A percentile compares a stretch with the other conserved stretches of the same genome.
Evolutionary conservation across 352 stramenopile species (phyloP).

Genomic region (Pythium volutum): DNA sequence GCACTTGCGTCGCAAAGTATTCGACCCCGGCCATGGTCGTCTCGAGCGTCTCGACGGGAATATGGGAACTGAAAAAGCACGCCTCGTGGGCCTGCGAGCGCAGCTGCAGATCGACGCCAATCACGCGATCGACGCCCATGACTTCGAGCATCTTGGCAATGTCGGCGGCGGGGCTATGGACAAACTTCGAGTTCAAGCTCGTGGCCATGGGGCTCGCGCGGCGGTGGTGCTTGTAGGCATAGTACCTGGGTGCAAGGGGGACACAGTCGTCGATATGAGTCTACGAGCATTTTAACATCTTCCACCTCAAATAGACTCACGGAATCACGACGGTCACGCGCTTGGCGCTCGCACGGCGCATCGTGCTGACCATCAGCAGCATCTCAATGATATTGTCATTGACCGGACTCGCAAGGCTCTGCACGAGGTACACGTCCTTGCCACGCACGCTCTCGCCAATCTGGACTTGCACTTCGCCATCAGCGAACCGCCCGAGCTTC

Average conservation of each 20-base stretch:
- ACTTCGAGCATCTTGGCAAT: slow-evolving; percentile 93
- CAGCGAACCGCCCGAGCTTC: slow-evolving; percentile 88
- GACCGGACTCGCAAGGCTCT: slow-evolving; percentile 89
- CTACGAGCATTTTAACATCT: background rate
- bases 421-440: slow-evolving; percentile 94
- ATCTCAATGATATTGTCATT: slow-evolving; percentile 96
- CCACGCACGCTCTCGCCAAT: slow-evolving; percentile 91
- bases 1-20: slow-evolving; percentile 89
- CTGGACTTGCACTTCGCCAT: slow-evolving; percentile 92
- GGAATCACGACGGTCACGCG: slow-evolving; percentile 93
- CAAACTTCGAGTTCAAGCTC: slow-evolving; percentile 91
- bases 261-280: background rate
- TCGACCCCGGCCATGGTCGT: slow-evolving; percentile 89
- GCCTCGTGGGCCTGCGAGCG: slow-evolving; percentile 86
- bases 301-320: slow-evolving; percentile 33
- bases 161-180: slow-evolving; percentile 83
- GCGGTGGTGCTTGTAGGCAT: slow-evolving; percentile 92
- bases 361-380: slow-evolving; percentile 93
- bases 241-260: slow-evolving; percentile 50
- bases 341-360: slow-evolving; percentile 92
- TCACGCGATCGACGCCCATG: slow-evolving; percentile 93
- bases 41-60: slow-evolving; percentile 92
- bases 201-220: slow-evolving; percentile 80
- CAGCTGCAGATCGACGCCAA: slow-evolving; percentile 92
- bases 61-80: slow-evolving; percentile 90